Evolutionary conservation across 805 yeast species (phyloP).

Genomic region (Saturnispora halmiae): DNA sequence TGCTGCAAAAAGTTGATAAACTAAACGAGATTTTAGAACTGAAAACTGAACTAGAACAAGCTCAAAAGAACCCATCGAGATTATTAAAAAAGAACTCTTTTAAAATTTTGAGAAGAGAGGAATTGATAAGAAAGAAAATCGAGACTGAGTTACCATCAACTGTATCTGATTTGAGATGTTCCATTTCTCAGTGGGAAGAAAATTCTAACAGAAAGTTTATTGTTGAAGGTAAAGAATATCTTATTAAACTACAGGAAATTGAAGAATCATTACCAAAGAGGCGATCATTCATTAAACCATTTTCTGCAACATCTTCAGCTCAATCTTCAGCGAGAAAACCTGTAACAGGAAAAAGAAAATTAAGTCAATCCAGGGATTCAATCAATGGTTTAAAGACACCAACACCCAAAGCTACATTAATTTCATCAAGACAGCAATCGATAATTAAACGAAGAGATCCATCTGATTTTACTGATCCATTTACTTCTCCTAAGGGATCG

Average conservation of each 20-base stretch:
- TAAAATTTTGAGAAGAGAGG: conserved; percentile 71
- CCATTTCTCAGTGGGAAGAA: conserved; percentile 41
- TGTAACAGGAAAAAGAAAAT: neutral
- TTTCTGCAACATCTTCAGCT: conserved; percentile 7
- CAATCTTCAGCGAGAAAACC: conserved; percentile 1
- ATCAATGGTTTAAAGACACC: neutral
- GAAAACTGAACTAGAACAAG: conserved; percentile 51
- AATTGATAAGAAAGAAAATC: conserved; percentile 59
- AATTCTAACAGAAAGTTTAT: conserved; percentile 30
- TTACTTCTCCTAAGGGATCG: neutral
- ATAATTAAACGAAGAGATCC: neutral
- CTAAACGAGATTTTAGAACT: conserved; percentile 51
- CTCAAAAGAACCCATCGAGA: conserved; percentile 74
- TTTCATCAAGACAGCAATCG: neutral
- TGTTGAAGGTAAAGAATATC: conserved; percentile 43
- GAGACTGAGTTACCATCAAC: conserved; percentile 61
- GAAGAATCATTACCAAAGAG: conserved; percentile 15
- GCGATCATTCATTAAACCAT: conserved; percentile 4
- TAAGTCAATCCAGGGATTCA: neutral
- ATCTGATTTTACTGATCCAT: conserved; percentile 8
- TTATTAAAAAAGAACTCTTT: conserved; percentile 68
- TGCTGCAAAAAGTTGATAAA: conserved; percentile 47
- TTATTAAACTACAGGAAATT: conserved; percentile 21
- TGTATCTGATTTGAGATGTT: conserved; percentile 40
- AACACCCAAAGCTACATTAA: conserved; percentile 1